phyloP scores from a whole-genome alignment of 1,284 basidiomycete genomes.

The Puccinia triticina region DNA sequence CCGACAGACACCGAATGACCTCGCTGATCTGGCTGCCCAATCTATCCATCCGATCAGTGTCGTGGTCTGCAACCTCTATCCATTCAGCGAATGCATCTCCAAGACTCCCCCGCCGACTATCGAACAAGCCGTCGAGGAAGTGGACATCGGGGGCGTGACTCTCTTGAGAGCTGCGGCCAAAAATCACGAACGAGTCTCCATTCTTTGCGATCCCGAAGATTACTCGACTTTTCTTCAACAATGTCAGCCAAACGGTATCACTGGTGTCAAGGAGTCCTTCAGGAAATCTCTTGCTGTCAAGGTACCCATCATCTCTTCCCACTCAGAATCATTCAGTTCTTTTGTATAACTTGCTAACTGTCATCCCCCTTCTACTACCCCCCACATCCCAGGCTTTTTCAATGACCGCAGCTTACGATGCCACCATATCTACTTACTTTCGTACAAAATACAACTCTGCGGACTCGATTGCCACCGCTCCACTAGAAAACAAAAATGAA shows the following conservation, averaged over 20 bases:
- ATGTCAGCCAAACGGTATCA: constrained; percentile 68
- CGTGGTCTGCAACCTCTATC: constrained; percentile 99
- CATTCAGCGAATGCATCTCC: constrained; percentile 84
- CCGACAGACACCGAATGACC: constrained; percentile 81
- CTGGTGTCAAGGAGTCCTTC: constrained; percentile 72
- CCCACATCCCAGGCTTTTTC: constrained; percentile 73
- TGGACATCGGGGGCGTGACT: constrained; percentile 98
- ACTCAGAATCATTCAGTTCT: constrained; percentile 45
- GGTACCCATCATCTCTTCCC: constrained; percentile 51
- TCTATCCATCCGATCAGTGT: constrained; percentile 86
- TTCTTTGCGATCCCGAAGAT: constrained; percentile 92
- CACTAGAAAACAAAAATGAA: constrained; percentile 69
- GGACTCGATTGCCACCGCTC: constrained; percentile 64
- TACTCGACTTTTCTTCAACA: constrained; percentile 80
- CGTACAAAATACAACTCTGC: constrained; percentile 88
- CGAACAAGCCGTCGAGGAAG: constrained; percentile 91
- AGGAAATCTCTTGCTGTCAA: constrained; percentile 86
- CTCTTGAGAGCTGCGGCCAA: constrained; percentile 97
- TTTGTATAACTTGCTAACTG: not conserved
- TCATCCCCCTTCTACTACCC: not conserved
- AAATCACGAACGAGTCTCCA: constrained; percentile 88
- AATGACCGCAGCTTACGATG: constrained; percentile 91
- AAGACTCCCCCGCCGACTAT: constrained; percentile 84
- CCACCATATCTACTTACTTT: constrained; percentile 95
- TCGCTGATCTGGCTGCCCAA: constrained; percentile 77